A percentile compares a stretch with the other conserved stretches of the same genome.
phyloP scores from a whole-genome alignment of 208 protist genomes.

The Crithidia brevicula region DNA sequence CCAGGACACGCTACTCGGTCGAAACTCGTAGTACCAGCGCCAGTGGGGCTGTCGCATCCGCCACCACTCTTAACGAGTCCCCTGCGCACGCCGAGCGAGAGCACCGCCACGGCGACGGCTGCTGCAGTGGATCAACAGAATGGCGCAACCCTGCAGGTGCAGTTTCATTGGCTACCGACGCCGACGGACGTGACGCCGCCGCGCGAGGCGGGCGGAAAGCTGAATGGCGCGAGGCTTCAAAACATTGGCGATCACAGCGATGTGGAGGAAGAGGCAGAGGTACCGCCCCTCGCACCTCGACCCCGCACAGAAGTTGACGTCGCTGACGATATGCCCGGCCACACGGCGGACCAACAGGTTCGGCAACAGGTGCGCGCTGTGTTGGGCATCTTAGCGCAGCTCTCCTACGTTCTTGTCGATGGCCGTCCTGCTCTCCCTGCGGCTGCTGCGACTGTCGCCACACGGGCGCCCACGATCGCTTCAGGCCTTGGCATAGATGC shows the following conservation, averaged over 20 bases:
- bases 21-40: too few relatives aligned
- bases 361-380: conserved; percentile 24
- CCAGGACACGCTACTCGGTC: too few relatives aligned
- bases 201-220: background rate
- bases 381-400: conserved; percentile 19
- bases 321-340: background rate
- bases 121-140: conserved; percentile 16
- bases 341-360: background rate
- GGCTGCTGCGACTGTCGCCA: background rate
- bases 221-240: background rate
- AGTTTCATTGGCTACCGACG: conserved; percentile 34
- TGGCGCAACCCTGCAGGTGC: conserved; percentile 33
- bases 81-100: conserved; percentile 1
- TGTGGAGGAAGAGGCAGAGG: background rate
- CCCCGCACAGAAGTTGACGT: background rate
- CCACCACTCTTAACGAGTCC: background rate
- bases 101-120: background rate
- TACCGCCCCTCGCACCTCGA: background rate
- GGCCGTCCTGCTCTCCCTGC: background rate
- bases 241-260: background rate
- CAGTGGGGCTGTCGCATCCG: too few relatives aligned
- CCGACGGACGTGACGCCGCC: conserved; percentile 17
- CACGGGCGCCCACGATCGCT: background rate
- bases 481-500: background rate
- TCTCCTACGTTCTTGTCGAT: conserved; percentile 29